Percentiles rank a stretch among this genome's conserved stretches.
Conservation (phyloP, 371 early-diverging fungal species). For the Syncephalastrum sp. region DNA sequence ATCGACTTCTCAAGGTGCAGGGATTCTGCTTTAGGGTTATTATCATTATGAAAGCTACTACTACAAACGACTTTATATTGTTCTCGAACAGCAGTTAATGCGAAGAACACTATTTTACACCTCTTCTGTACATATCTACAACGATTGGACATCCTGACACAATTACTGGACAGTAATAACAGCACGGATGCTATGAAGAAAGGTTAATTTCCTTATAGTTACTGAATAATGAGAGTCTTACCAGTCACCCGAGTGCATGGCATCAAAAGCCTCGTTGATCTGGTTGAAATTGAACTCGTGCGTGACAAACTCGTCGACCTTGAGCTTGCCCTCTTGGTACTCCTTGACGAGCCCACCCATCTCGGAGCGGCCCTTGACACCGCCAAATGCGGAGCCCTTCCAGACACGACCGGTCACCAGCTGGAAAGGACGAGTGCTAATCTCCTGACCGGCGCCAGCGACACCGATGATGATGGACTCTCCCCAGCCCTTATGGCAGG, state of each 20-base stretch:
- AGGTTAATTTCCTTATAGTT: neutral
- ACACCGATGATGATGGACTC: constrained; percentile 89
- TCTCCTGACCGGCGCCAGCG: constrained; percentile 91
- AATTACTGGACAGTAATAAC: constrained; percentile 44
- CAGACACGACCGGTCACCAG: constrained; percentile 92
- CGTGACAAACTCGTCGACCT: constrained; percentile 91
- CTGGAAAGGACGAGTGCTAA: constrained; percentile 93
- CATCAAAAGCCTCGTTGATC: constrained; percentile 91
- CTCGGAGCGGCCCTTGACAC: constrained; percentile 93
- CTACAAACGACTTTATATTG: no score
- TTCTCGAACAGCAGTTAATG: no score
- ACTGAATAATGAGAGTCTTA: constrained; percentile 24
- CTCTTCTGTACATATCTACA: no score
- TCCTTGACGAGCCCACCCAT: constrained; percentile 86
- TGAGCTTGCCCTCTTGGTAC: constrained; percentile 80
- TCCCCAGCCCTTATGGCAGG: constrained; percentile 94
- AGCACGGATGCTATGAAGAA: constrained; percentile 56
- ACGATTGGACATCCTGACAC: neutral
- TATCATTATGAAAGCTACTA: no score
- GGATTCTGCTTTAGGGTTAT: no score
- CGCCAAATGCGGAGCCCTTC: constrained; percentile 97
- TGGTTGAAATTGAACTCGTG: constrained; percentile 77
- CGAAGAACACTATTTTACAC: no score
- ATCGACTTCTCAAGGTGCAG: no score
- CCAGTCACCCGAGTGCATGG: constrained; percentile 81